Base-by-base conservation (phyloP, 164 flowering plant genomes). In the Platanus orientalis region DNA sequence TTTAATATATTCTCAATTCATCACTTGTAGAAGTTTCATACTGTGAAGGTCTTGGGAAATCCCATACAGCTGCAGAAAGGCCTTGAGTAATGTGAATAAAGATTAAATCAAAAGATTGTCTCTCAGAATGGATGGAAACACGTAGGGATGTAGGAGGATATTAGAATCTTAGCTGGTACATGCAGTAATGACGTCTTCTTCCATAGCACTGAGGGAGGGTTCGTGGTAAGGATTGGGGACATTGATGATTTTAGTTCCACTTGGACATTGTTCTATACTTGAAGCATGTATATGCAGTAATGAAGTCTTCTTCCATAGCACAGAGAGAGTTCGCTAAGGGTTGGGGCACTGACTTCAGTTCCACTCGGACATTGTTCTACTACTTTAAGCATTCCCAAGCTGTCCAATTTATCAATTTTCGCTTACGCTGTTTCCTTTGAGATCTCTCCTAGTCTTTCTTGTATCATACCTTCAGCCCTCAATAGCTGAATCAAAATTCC, bases 401-500 rank as follows among this genome's bases (percentile, higher is more conserved):
- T 63, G 20, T 57, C 30, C 48, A 76, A 58, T 57, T 69, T 52
- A 19, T 66, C 34, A 4, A 69, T 69, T 45, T 72, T 53, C 24
- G 69, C 64, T 52, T 72, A 59, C 4, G 72, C 79, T 34, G 36
- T 34, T 34, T 63, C 76, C 62, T 73, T 74, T 45, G 29, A 34
- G 20, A 63, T 20, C 49, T 49, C 54, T 25, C 69, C 71, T 55
- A 57, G 44, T 51, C 25, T 56, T 44, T 67, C 74, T 67, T 72
- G 67, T 45, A 69, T 7, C 39, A 72, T 58, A 14, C 71, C 71
- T 72, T 72, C 71, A 2, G 74, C 72, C 20, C 69, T 58, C 27
- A 72, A 45, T 40, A 72, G 36, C 14, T 69, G 52, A 55, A 67
- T 61, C 26, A 76, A 76, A 55, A 64, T 58, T 73, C 30, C 76